phyloP scores from a whole-genome alignment of 2,329 filamentous ascomycete species.

The Colletotrichum sansevieriae region DNA sequence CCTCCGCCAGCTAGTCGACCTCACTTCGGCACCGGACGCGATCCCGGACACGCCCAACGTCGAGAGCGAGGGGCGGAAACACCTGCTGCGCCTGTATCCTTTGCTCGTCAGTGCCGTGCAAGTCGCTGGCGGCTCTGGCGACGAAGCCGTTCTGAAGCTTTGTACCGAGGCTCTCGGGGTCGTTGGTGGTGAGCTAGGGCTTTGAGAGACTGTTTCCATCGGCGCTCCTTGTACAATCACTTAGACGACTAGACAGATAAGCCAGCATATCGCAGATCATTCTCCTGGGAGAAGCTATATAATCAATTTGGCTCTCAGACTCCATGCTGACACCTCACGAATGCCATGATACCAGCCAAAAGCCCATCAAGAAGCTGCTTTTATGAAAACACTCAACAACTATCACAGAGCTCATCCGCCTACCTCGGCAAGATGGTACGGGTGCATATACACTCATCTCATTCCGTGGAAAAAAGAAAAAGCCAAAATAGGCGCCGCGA shows the following conservation, averaged over 20 bases:
- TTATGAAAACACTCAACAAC: too few species aligned
- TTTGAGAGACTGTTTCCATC: conserved; percentile 41
- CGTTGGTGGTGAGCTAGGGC: conserved; percentile 70
- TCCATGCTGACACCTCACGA: too few species aligned
- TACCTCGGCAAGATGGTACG: too few species aligned
- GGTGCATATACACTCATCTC: too few species aligned
- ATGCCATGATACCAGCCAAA: neutral
- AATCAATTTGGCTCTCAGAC: neutral
- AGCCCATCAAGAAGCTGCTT: neutral
- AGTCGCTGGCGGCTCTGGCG: conserved; percentile 68
- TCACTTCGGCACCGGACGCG: conserved; percentile 78
- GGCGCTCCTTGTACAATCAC: conserved; percentile 22
- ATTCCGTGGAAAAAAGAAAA: neutral
- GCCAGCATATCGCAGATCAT: conserved; percentile 14
- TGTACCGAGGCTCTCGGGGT: conserved; percentile 72
- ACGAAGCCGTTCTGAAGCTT: conserved; percentile 70
- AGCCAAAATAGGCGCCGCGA: neutral
- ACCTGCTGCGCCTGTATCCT: conserved; percentile 85
- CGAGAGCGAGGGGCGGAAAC: conserved; percentile 74
- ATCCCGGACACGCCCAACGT: conserved; percentile 70
- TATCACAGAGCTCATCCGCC: too few species aligned
- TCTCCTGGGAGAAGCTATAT: neutral
- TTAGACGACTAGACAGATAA: conserved; percentile 22
- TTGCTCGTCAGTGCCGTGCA: conserved; percentile 75
- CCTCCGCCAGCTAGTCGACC: conserved; percentile 72